phyloP scores from a whole-genome alignment of 495 filamentous ascomycete genomes.

The Penicillium paradoxum region DNA sequence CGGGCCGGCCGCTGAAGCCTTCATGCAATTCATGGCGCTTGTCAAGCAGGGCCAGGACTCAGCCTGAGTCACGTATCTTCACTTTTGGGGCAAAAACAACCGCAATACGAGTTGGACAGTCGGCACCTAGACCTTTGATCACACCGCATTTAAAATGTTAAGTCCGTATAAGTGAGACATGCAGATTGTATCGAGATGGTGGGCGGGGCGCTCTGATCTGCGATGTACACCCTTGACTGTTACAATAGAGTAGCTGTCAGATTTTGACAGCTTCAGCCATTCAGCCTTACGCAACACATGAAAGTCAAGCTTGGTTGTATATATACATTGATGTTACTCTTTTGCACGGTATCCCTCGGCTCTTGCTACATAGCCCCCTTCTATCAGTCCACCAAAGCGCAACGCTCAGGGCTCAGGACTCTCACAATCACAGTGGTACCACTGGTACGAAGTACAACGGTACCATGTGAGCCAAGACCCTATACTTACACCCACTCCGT shows the following conservation, averaged over 20 bases:
- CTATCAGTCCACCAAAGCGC: neutral
- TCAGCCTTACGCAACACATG: neutral
- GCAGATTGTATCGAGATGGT: neutral
- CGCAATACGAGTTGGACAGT: neutral
- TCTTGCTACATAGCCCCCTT: neutral
- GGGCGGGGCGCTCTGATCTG: neutral
- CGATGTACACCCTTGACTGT: neutral
- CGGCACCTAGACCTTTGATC: neutral
- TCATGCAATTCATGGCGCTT: conserved; percentile 39
- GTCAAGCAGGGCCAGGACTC: conserved; percentile 23
- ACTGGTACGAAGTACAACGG: neutral
- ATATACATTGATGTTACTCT: neutral
- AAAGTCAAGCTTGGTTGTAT: neutral
- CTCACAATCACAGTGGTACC: no score
- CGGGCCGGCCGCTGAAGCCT: conserved; percentile 33
- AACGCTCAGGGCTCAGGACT: no score
- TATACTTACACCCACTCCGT: no score
- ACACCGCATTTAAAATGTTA: neutral
- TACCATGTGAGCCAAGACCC: conserved; percentile 1
- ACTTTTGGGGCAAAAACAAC: neutral
- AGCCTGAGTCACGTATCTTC: neutral
- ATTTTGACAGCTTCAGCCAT: neutral
- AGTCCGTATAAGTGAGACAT: conserved; percentile 3
- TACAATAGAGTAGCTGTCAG: conserved; percentile 4
- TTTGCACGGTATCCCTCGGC: neutral